A percentile compares a stretch with the other conserved stretches of the same genome.
These are phyloP conservation scores for Orbilia oligospora DNA, from an alignment of 2,329 filamentous ascomycete genomes.

Conservation along the genomic window DNA sequence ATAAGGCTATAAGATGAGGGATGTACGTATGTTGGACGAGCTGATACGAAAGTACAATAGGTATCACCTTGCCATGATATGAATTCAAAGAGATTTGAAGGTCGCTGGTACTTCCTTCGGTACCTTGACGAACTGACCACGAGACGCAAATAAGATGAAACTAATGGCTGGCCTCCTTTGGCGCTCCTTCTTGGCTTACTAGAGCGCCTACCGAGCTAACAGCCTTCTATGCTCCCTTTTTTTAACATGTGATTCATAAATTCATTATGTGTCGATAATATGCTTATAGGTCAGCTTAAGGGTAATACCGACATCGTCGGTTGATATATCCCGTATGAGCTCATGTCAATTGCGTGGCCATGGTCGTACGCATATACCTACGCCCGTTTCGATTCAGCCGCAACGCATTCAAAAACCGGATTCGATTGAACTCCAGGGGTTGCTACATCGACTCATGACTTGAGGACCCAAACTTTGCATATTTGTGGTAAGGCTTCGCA, in stretches of 20 bases:
- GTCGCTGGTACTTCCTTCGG: no score
- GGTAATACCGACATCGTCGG: constrained; percentile 29
- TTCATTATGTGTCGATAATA: constrained; percentile 11
- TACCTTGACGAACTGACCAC: constrained; percentile 26
- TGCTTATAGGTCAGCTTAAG: constrained; percentile 39
- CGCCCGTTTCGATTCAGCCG: constrained; percentile 35
- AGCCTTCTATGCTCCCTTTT: not conserved
- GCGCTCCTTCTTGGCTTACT: constrained; percentile 5
- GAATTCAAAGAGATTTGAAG: constrained; percentile 14
- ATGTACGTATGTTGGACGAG: no score
- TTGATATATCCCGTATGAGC: constrained; percentile 6
- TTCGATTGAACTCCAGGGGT: no score
- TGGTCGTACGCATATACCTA: not conserved
- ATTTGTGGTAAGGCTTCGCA: constrained; percentile 16
- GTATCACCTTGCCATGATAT: constrained; percentile 22
- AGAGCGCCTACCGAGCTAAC: not conserved
- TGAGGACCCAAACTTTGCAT: constrained; percentile 11
- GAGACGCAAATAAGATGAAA: constrained; percentile 30
- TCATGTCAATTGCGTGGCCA: constrained; percentile 1
- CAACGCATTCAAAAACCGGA: constrained; percentile 32
- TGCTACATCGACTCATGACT: not conserved
- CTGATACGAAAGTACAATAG: no score
- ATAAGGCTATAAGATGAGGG: constrained; percentile 17
- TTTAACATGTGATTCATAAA: constrained; percentile 29
- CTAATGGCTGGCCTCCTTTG: constrained; percentile 22